Evolutionary conservation across 345 rosid species (phyloP).

Genomic region (Rhodamnia rubescens): DNA sequence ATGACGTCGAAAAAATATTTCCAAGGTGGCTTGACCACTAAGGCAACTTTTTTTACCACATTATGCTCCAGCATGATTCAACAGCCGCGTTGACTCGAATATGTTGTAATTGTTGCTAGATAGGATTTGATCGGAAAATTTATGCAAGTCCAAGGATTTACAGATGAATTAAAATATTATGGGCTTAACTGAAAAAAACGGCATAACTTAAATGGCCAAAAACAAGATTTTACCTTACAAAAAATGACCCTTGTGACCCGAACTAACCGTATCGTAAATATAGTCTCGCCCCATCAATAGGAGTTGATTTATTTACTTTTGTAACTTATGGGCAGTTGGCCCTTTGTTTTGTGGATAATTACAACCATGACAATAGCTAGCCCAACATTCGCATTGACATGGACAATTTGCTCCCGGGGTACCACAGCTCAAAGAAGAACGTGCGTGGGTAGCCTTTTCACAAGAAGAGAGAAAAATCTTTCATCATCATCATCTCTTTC

Average conservation of each 20-base stretch:
- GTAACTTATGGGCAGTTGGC: not conserved
- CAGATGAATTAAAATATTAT: not conserved
- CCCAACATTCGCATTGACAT: not conserved
- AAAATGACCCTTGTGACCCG: not conserved
- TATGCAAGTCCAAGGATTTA: fast-evolving
- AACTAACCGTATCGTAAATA: not conserved
- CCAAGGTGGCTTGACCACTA: not conserved
- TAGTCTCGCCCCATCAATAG: not conserved
- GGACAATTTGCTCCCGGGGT: not conserved
- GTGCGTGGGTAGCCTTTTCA: not conserved
- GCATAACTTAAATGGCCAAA: not conserved
- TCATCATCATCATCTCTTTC: not conserved
- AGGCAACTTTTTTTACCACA: not conserved
- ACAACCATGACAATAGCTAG: not conserved
- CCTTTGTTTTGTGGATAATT: not conserved
- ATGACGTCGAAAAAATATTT: not conserved
- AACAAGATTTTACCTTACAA: not conserved
- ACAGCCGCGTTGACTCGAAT: not conserved
- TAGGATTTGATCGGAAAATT: not conserved
- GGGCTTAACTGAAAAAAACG: not conserved
- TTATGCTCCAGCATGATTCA: fast-evolving
- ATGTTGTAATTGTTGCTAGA: fast-evolving
- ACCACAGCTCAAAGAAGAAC: not conserved
- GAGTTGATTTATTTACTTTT: not conserved
- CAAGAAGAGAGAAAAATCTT: not conserved